Percentiles rank a stretch among this genome's conserved stretches.
Conservation (phyloP, 805 yeast genomes). For the Myxozyma geophila region DNA sequence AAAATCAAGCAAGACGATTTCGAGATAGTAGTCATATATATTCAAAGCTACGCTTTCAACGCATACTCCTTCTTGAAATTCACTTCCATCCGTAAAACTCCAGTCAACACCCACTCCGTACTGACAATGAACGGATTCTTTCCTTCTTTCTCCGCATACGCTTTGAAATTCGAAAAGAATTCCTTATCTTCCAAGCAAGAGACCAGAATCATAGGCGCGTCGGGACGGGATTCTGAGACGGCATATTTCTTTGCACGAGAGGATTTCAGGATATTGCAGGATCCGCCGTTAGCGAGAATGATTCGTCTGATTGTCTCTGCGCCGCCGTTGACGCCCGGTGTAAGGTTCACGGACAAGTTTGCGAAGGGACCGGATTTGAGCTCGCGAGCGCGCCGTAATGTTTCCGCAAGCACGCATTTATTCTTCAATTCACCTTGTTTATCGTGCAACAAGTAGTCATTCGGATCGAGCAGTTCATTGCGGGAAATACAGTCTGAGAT, state of each 20-base stretch:
- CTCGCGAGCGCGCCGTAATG: slow-evolving; percentile 36
- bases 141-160: slow-evolving; percentile 17
- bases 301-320: slow-evolving; percentile 59
- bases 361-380: slow-evolving; percentile 49
- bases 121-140: slow-evolving; percentile 19
- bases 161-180: slow-evolving; percentile 22
- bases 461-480: slow-evolving; percentile 33
- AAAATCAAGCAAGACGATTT: not conserved
- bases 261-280: slow-evolving; percentile 42
- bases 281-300: slow-evolving; percentile 63
- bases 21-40: not conserved
- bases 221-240: slow-evolving; percentile 2
- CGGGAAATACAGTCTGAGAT: slow-evolving; percentile 28
- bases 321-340: slow-evolving; percentile 66
- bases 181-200: slow-evolving; percentile 34
- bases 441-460: slow-evolving; percentile 39
- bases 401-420: slow-evolving; percentile 33
- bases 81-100: slow-evolving; percentile 37
- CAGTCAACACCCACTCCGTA: slow-evolving; percentile 39
- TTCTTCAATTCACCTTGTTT: slow-evolving; percentile 44
- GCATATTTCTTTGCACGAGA: slow-evolving; percentile 34
- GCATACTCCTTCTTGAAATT: slow-evolving; percentile 32
- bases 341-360: slow-evolving; percentile 57
- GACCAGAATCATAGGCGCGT: slow-evolving; percentile 31
- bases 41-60: not conserved